A percentile compares a stretch with the other conserved stretches of the same genome.
Evolutionary conservation across 2,329 filamentous ascomycete genomes (phyloP).

Genomic region (Trichoderma endophyticum): DNA sequence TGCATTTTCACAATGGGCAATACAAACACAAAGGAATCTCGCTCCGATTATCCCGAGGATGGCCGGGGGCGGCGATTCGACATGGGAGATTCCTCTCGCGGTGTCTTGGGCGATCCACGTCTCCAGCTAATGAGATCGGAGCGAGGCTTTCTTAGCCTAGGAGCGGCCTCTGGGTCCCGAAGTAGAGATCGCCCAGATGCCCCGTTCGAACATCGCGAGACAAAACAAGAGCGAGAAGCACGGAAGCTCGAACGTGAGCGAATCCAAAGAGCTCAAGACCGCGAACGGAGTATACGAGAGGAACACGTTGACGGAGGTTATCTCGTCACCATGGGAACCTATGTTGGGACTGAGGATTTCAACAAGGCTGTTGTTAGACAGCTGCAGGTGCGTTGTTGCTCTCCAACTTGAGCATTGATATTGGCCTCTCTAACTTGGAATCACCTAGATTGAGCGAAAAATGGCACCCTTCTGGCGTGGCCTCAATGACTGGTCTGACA

Average conservation of each 20-base stretch:
- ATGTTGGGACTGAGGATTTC: constrained; percentile 90
- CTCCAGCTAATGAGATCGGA: constrained; percentile 36
- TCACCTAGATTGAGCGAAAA: constrained; percentile 76
- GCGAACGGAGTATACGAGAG: constrained; percentile 84
- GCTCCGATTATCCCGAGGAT: constrained; percentile 29
- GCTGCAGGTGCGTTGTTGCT: constrained; percentile 65
- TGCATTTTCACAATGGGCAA: constrained; percentile 36
- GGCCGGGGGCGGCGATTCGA: constrained; percentile 23
- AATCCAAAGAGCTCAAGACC: constrained; percentile 70
- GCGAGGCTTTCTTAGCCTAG: constrained; percentile 47
- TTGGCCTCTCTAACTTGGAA: constrained; percentile 20
- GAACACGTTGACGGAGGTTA: constrained; percentile 94
- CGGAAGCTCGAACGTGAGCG: constrained; percentile 81
- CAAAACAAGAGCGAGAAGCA: constrained; percentile 86
- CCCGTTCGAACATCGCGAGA: constrained; percentile 70
- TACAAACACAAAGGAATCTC: constrained; percentile 40
- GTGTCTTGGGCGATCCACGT: constrained; percentile 23
- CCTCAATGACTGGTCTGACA: constrained; percentile 80
- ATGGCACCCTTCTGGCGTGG: constrained; percentile 95
- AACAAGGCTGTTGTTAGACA: constrained; percentile 85
- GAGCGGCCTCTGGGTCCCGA: constrained; percentile 39
- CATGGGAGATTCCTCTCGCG: constrained; percentile 24
- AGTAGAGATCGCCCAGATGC: constrained; percentile 39
- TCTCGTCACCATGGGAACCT: constrained; percentile 89
- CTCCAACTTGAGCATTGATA: background rate